These are phyloP conservation scores for Colletotrichum horii DNA, from an alignment of 2,329 filamentous ascomycete genomes.

Conservation along the genomic window DNA sequence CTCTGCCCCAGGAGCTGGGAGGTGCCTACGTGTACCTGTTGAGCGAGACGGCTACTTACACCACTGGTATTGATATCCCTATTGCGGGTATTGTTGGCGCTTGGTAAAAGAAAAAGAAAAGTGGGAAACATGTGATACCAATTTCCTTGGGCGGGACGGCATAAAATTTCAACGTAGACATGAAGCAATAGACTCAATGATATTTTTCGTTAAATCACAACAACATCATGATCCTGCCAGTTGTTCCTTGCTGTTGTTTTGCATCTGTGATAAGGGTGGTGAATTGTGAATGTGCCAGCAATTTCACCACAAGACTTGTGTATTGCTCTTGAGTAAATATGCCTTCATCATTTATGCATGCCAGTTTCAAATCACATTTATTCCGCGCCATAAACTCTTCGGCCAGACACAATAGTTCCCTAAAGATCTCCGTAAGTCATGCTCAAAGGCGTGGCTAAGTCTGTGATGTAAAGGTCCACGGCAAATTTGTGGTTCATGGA, in stretches of 20 bases:
- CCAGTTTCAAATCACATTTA: not conserved
- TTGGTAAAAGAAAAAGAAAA: not conserved
- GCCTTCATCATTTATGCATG: fast-evolving
- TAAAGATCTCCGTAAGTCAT: not conserved
- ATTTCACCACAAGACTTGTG: not conserved
- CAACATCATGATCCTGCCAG: not conserved
- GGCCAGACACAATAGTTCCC: fast-evolving
- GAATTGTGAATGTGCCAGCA: not conserved
- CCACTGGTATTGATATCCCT: slow-evolving; percentile 55
- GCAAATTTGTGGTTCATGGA: not conserved
- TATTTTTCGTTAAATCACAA: not conserved
- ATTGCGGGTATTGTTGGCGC: slow-evolving; percentile 39
- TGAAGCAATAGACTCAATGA: slow-evolving; percentile 5
- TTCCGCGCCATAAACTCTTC: fast-evolving
- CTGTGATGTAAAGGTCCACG: not conserved
- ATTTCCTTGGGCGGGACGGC: not conserved
- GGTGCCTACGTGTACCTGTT: slow-evolving; percentile 64
- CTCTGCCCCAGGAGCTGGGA: slow-evolving; percentile 57
- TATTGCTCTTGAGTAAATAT: fast-evolving
- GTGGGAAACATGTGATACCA: not conserved
- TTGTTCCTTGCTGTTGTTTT: fast-evolving
- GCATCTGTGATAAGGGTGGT: not conserved
- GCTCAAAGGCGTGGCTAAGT: not conserved
- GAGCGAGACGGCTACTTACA: slow-evolving; percentile 55
- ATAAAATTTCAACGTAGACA: not conserved